Evolutionary conservation across 2,329 filamentous ascomycete genomes (phyloP), one percentile per base, ranked within the genome.

Genomic region (Fusarium austroafricanum): DNA sequence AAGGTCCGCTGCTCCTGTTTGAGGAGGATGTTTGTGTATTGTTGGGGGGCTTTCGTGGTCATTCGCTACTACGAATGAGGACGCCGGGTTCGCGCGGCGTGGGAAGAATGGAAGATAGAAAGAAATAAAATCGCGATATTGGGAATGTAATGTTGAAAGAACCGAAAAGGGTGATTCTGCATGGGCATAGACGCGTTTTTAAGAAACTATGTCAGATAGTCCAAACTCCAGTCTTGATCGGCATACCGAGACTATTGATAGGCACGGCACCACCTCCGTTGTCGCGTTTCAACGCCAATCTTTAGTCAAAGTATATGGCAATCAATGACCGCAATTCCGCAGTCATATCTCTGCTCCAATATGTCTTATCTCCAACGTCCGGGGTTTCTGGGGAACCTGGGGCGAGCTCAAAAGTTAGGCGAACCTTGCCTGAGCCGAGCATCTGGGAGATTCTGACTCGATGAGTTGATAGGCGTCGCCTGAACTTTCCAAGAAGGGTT

Each of bases 371-470:
- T 26, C 26, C 29, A 40, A 28, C 26, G 39, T 63, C 58, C 44
- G 58, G 62, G 62, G 62, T 67, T 44, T 53, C 53, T 59, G 55
- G 65, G 54, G 61, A 55, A 69, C 15, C 59, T 58, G 45, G 53
- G 46, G 42, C 28, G 31, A 29, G 21, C 23, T 15, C 14, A 31
- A 37, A 23, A 37, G 42, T 53, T 56, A 52, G 53, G 53, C 53
- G 46, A 56, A 42, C 45, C 46, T 55, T 33, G 44, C 3, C 6
- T 8, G 35, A 33, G 46, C 53, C 35, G 38, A 55, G 31, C 18
- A 38, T 23, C 12, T 50, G 43, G 31, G 9, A 50, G 29, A 37
- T 20, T 50, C n/a, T 14, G 21, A 51, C 31, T 51, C 23, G 43
- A 51, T 14, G 26, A 18, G 4, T 37, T 28, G 28, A 39, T 45